A percentile compares a stretch with the other conserved stretches of the same genome.
Conservation (phyloP, 2,329 filamentous ascomycete genomes). For the Nemania sp. region DNA sequence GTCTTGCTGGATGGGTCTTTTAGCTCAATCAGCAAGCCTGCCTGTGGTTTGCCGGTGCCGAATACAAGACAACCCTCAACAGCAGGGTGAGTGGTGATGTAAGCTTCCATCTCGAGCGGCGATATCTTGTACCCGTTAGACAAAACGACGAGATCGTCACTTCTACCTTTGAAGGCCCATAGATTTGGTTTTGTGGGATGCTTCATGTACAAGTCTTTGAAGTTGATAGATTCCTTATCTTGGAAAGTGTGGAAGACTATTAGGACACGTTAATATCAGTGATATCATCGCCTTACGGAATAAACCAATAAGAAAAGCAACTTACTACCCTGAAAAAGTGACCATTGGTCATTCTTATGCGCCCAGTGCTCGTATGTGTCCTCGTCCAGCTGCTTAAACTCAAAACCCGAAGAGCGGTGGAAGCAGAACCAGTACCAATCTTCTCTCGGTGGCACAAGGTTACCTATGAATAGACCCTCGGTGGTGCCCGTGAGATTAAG, state of each 20-base stretch:
- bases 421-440: conserved; percentile 41
- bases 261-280: not conserved
- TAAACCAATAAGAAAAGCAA: not conserved
- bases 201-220: conserved; percentile 8
- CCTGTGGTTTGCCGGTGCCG: conserved; percentile 7
- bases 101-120: conserved; percentile 5
- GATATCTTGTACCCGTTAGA: conserved; percentile 12
- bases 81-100: conserved; percentile 4
- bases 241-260: conserved; percentile 41
- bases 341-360: conserved; percentile 37
- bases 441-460: conserved; percentile 29
- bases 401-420: conserved; percentile 42
- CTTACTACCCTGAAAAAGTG: conserved; percentile 35
- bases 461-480: conserved; percentile 42
- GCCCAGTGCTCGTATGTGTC: conserved; percentile 41
- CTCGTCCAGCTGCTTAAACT: conserved; percentile 39
- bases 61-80: conserved; percentile 6
- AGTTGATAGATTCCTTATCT: conserved; percentile 17
- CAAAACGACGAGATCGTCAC: conserved; percentile 10
- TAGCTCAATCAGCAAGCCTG: conserved; percentile 10
- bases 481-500: conserved; percentile 43
- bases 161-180: conserved; percentile 11
- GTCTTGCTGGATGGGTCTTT: conserved; percentile 10
- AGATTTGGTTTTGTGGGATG: conserved; percentile 7
- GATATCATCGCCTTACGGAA: not conserved